Percentiles rank a stretch among this genome's conserved stretches.
These are phyloP conservation scores for Penicillium nucicola DNA, from an alignment of 495 filamentous ascomycete genomes.

Conservation along the genomic window DNA sequence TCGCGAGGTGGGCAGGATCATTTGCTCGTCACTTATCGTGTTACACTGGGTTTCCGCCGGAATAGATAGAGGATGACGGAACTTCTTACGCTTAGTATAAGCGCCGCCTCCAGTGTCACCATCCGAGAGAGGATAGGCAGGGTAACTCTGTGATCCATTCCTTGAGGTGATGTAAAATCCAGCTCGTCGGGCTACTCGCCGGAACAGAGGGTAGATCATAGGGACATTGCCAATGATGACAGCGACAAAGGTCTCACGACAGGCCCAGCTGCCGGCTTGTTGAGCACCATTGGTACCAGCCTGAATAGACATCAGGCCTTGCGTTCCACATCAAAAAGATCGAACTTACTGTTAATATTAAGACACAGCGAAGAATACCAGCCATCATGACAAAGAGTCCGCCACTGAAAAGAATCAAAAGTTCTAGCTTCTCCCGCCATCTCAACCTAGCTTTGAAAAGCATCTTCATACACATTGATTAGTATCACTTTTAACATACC, in stretches of 20 bases:
- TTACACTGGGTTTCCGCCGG: slow-evolving; percentile 38
- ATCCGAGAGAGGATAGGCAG: slow-evolving; percentile 29
- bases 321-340: not conserved
- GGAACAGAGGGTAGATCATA: slow-evolving; percentile 56
- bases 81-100: slow-evolving; percentile 28
- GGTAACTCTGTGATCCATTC: slow-evolving; percentile 14
- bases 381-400: slow-evolving; percentile 58
- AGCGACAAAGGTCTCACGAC: slow-evolving; percentile 61
- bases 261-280: slow-evolving; percentile 60
- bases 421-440: slow-evolving; percentile 48
- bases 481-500: not conserved
- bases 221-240: slow-evolving; percentile 58
- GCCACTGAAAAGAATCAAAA: slow-evolving; percentile 57
- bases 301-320: slow-evolving; percentile 12
- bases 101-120: slow-evolving; percentile 14
- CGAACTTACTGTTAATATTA: slow-evolving; percentile 49
- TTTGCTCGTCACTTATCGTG: slow-evolving; percentile 40
- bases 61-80: slow-evolving; percentile 37
- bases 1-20: slow-evolving; percentile 28
- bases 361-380: slow-evolving; percentile 56
- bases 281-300: slow-evolving; percentile 46
- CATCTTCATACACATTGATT: slow-evolving; percentile 33
- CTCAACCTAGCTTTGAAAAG: slow-evolving; percentile 52
- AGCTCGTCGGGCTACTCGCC: slow-evolving; percentile 31
- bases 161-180: slow-evolving; percentile 26